These are phyloP conservation scores for Lotus japonicus DNA, from an alignment of 306 rosid genomes.

Conservation along the genomic window DNA sequence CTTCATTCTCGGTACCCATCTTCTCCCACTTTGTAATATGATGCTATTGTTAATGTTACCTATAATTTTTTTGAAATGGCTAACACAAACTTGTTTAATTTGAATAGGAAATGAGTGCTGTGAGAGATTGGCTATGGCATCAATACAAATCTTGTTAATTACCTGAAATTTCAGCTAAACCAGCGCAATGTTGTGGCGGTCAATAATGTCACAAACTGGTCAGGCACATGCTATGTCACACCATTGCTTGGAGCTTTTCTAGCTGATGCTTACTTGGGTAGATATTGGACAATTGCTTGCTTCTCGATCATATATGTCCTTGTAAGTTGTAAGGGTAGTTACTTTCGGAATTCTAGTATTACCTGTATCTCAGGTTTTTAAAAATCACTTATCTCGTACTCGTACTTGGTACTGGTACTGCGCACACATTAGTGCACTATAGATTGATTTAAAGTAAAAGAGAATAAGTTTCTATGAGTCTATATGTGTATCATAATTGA, in stretches of 20 bases:
- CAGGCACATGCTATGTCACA: slow-evolving; percentile 52
- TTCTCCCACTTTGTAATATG: background rate
- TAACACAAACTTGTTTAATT: background rate
- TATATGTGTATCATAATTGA: no score
- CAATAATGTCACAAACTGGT: slow-evolving; percentile 47
- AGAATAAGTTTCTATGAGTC: no score
- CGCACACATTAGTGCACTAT: no score
- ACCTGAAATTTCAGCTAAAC: slow-evolving; percentile 37
- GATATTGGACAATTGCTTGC: slow-evolving; percentile 60
- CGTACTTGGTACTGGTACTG: no score
- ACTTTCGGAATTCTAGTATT: no score
- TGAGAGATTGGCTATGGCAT: slow-evolving; percentile 70
- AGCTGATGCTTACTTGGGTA: slow-evolving; percentile 61
- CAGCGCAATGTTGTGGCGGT: slow-evolving; percentile 33
- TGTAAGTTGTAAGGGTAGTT: no score
- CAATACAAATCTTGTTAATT: slow-evolving; percentile 57
- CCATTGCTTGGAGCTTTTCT: slow-evolving; percentile 64
- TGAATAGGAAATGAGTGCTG: slow-evolving; percentile 50
- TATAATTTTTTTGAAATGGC: background rate
- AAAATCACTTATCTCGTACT: no score
- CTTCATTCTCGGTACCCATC: background rate
- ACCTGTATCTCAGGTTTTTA: no score
- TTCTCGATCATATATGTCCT: slow-evolving; percentile 44
- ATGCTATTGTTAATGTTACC: no score
- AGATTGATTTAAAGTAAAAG: no score